Percentiles rank a stretch among this genome's conserved stretches.
These are phyloP conservation scores for Apiospora koreana DNA, from an alignment of 2,329 filamentous ascomycete species.

Conservation along the genomic window DNA sequence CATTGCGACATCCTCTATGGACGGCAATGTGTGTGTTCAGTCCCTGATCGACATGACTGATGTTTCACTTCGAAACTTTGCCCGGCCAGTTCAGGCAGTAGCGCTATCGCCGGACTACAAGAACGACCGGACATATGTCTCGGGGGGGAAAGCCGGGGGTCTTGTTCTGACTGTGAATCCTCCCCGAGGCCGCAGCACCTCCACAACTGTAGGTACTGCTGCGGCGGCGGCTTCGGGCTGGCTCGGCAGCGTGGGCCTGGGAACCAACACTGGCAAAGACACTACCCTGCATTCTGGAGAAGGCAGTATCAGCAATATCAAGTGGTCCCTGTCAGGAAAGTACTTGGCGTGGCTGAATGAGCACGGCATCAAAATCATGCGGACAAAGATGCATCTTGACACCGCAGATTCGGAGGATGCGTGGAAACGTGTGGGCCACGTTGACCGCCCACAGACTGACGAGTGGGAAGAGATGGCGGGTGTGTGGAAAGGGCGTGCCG, in stretches of 20 bases:
- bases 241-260: slow-evolving; percentile 85
- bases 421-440: slow-evolving; percentile 93
- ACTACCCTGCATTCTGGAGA: slow-evolving; percentile 88
- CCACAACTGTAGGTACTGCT: slow-evolving; percentile 82
- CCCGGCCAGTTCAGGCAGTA: slow-evolving; percentile 86
- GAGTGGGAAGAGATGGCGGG: slow-evolving; percentile 96
- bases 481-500: slow-evolving; percentile 88
- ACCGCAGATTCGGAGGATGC: slow-evolving; percentile 75
- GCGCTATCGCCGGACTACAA: slow-evolving; percentile 95
- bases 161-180: slow-evolving; percentile 85
- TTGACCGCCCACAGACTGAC: slow-evolving; percentile 82
- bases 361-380: slow-evolving; percentile 97
- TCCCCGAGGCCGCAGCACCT: slow-evolving; percentile 77
- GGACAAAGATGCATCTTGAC: slow-evolving; percentile 81
- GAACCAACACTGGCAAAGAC: slow-evolving; percentile 78
- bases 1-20: slow-evolving; percentile 90
- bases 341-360: slow-evolving; percentile 97
- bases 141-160: slow-evolving; percentile 84
- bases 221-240: slow-evolving; percentile 85
- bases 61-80: slow-evolving; percentile 90
- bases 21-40: slow-evolving; percentile 92
- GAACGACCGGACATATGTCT: slow-evolving; percentile 84
- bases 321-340: slow-evolving; percentile 91
- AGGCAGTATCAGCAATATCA: slow-evolving; percentile 85
- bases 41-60: slow-evolving; percentile 87